Conservation (phyloP, 2,329 filamentous ascomycete species). For the Penicillium sclerotigenum region DNA sequence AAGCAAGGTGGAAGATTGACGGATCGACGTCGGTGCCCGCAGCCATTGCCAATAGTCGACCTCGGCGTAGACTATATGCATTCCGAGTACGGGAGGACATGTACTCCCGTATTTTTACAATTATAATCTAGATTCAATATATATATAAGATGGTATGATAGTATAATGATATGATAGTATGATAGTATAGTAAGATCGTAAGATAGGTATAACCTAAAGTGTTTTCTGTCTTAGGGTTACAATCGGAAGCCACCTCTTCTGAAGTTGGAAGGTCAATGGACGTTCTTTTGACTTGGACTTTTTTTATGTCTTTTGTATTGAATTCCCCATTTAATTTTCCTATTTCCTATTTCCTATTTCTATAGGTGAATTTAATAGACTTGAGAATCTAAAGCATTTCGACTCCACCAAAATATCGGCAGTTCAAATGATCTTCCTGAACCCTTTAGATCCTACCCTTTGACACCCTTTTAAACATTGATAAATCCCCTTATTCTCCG, state of each 20-base stretch:
- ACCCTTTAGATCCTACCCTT: not conserved
- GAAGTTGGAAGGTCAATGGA: not conserved
- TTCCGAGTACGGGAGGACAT: constrained; percentile 16
- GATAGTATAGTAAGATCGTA: no score
- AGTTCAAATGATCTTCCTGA: not conserved
- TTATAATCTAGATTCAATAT: not conserved
- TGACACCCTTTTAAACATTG: not conserved
- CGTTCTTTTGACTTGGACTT: not conserved
- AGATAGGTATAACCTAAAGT: no score
- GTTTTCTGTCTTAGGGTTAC: no score
- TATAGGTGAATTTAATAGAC: not conserved
- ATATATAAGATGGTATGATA: not conserved
- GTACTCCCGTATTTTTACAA: not conserved
- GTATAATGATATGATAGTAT: no score
- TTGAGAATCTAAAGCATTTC: not conserved
- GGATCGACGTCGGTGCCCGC: constrained; percentile 39
- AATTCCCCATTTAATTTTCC: not conserved
- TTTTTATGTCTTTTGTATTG: not conserved
- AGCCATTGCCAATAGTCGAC: constrained; percentile 39
- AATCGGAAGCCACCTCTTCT: not conserved
- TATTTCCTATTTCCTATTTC: not conserved
- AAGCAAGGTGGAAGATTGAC: constrained; percentile 33
- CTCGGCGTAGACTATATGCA: constrained; percentile 27
- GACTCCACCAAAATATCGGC: not conserved
- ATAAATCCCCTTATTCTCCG: constrained; percentile 22